Base-by-base conservation (phyloP, 176 grass and related monocot genomes). In the Elymus sibiricus region DNA sequence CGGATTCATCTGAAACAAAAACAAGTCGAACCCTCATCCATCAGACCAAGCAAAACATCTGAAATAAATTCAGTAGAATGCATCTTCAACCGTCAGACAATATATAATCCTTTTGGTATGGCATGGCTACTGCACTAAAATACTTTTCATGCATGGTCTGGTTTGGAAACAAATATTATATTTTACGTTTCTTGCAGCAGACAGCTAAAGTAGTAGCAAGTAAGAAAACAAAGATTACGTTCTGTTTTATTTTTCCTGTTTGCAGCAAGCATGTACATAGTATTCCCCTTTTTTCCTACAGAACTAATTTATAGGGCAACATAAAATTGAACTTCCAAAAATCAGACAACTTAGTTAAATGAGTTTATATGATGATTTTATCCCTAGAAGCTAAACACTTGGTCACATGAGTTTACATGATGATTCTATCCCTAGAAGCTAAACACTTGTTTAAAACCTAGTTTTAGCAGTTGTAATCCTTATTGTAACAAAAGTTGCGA, bases 1-100 rank as follows among this genome's bases (percentile, higher is more conserved):
- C 70, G 81, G 88, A 88, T 92, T 94, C 28, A 53, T 87, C 96
- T 98, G 88, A 82, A 95, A 89, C 29, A 90, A 29, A 27, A 55
- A 85, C 10, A 60, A 82, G 32, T 38, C n/a, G 15, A 83, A 28
- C 40, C 24, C 40, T 61, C 10, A 61, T 43, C 35, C 6, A 71
- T 34, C 56, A 81, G 21, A 76, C 17, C 60, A 79, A 56, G 74
- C 16, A 78, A 35, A 73, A 74, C 25, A 79, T 84, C 83, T 94
- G 70, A 69, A 92, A 84, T 46, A 90, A 70, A 74, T 71, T 34
- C 27, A 64, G 44, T 73, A 85, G 13, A 69, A 82, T 72, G 38
- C 49, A 74, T 37, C 5, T 68, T 65, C 34, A 38, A 4, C 34
- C 38, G 82, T 31, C 35, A 71, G 84, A 80, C 34, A 7, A 76